Percentiles rank a stretch among this genome's conserved stretches.
Evolutionary conservation across 2,329 filamentous ascomycete genomes (phyloP).

Genomic region (Ilyonectria robusta): DNA sequence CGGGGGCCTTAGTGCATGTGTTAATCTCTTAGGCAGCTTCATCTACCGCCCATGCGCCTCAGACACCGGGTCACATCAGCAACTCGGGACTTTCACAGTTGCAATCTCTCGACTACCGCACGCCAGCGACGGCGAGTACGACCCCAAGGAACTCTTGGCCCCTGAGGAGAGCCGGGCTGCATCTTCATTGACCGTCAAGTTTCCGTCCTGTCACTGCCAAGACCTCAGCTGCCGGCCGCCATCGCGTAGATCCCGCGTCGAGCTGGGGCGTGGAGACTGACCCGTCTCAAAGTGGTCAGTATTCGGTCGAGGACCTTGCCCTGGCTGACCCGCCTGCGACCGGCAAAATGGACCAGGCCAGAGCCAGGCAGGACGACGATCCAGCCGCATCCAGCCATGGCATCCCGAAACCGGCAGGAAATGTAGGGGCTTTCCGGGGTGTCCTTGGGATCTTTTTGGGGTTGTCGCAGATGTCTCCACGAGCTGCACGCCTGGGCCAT

Average conservation of each 20-base stretch:
- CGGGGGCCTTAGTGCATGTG: background rate
- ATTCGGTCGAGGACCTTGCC: background rate
- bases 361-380: slow-evolving; percentile 5
- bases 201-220: slow-evolving; percentile 21
- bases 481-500: slow-evolving; percentile 21
- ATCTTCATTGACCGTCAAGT: slow-evolving; percentile 12
- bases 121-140: background rate
- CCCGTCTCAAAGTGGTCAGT: slow-evolving; percentile 10
- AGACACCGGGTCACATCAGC: slow-evolving; percentile 19
- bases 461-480: slow-evolving; percentile 27
- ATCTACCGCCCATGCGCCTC: slow-evolving; percentile 36
- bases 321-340: slow-evolving; percentile 4
- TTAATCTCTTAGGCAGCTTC: slow-evolving; percentile 19
- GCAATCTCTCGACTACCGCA: slow-evolving; percentile 4
- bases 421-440: slow-evolving; percentile 6
- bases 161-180: background rate
- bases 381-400: slow-evolving; percentile 20
- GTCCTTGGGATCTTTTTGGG: background rate
- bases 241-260: slow-evolving; percentile 17
- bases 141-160: background rate
- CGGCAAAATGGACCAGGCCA: slow-evolving; percentile 1
- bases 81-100: slow-evolving; percentile 11
- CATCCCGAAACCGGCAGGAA: slow-evolving; percentile 19
- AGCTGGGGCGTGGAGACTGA: slow-evolving; percentile 4
- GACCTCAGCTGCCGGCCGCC: background rate